A percentile compares a stretch with the other conserved stretches of the same genome.
Conservation (phyloP, 306 rosid genomes). For the Senna siamea region DNA sequence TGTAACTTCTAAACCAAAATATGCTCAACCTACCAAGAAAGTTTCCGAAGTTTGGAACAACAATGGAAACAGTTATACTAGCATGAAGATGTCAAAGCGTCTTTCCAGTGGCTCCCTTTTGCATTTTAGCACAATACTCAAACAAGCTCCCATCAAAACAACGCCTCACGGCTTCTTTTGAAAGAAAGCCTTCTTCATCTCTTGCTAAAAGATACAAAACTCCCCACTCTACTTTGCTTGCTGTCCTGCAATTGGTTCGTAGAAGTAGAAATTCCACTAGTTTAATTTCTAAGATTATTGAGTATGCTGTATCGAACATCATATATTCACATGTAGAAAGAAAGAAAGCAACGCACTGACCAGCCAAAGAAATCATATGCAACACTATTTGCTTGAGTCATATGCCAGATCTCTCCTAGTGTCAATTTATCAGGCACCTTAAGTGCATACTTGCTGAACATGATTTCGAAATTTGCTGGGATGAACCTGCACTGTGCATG, state of each 20-base stretch:
- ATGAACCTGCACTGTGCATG: slow-evolving; percentile 53
- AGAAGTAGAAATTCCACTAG: not conserved
- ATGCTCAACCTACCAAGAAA: not conserved
- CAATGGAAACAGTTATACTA: not conserved
- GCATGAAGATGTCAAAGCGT: slow-evolving; percentile 40
- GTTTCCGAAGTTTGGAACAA: not conserved
- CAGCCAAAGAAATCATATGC: slow-evolving; percentile 80
- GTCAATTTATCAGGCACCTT: slow-evolving; percentile 67
- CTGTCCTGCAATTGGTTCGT: slow-evolving; percentile 47
- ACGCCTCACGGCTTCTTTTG: slow-evolving; percentile 84
- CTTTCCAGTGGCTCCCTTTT: slow-evolving; percentile 47
- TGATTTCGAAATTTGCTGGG: slow-evolving; percentile 69
- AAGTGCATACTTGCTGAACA: slow-evolving; percentile 76
- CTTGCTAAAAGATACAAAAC: slow-evolving; percentile 65
- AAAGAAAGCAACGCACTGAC: slow-evolving; percentile 34
- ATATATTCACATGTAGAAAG: not conserved
- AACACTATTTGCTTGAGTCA: slow-evolving; percentile 73
- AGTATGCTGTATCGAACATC: too few relatives aligned
- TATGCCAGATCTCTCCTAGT: slow-evolving; percentile 65
- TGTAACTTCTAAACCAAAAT: too few relatives aligned
- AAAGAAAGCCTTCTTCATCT: slow-evolving; percentile 65
- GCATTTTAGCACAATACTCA: slow-evolving; percentile 70
- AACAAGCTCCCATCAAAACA: slow-evolving; percentile 85
- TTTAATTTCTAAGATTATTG: not conserved
- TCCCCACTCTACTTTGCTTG: slow-evolving; percentile 76